Evolutionary conservation across 129 eudicot species (phyloP).

Genomic region (carrot (Daucus carota)): DNA sequence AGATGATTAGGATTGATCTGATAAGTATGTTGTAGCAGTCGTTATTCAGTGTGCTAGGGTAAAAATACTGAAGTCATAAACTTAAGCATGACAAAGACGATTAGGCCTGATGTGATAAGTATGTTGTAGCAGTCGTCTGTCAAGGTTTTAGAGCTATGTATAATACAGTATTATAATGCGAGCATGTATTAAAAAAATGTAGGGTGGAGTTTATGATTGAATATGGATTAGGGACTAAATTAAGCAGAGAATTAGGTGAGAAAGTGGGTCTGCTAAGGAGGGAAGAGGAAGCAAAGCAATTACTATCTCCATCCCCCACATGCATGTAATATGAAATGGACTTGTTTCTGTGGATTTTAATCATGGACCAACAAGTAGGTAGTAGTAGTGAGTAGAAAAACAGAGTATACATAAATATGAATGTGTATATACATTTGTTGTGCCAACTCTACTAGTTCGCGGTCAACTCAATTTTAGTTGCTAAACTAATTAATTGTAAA

Average conservation of each 20-base stretch:
- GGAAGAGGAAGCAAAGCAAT: slow-evolving; percentile 5
- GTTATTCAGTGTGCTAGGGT: too few species aligned
- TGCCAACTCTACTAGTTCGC: slow-evolving; percentile 4
- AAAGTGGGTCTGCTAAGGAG: slow-evolving; percentile 2
- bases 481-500: slow-evolving; percentile 2
- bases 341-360: slow-evolving; percentile 6
- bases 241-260: neutral
- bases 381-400: neutral
- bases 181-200: neutral
- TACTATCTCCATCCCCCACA: slow-evolving; percentile 10
- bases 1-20: too few species aligned
- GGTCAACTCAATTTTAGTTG: neutral
- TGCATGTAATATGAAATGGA: neutral
- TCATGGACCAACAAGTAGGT: neutral
- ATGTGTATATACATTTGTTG: neutral
- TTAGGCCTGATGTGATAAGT: too few species aligned
- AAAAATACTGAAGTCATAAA: too few species aligned
- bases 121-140: neutral
- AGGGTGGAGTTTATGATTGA: neutral
- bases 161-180: too few species aligned
- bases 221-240: neutral
- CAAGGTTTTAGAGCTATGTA: too few species aligned
- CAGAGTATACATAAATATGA: neutral
- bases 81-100: too few species aligned
- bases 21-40: too few species aligned